Evolutionary conservation across 2,329 filamentous ascomycete species (phyloP), one percentile per base, ranked within the genome.

Genomic region (Thelonectria blattea): DNA sequence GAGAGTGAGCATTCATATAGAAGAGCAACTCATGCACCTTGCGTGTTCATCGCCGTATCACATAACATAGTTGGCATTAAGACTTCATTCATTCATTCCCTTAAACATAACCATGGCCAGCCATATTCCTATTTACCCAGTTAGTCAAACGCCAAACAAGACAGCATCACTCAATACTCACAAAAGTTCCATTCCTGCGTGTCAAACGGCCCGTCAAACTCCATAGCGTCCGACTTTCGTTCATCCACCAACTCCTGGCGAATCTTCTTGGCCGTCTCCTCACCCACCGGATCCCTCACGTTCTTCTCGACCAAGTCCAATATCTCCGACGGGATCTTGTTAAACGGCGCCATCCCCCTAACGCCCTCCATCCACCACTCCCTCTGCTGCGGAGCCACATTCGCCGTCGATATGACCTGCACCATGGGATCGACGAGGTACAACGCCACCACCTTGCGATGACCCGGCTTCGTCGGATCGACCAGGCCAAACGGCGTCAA

Each of bases 381-480:
- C 11, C 61, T 60, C 65, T 77, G 78, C 69, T 81, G 78, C 3
- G 78, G 78, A n/a, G 78, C 76, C 12, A 80, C 75, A 37, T 79
- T 80, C 34, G 75, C 73, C 11, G 79, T 80, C 1, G 74, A 76
- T 58, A 78, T 71, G 74, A 81, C 57, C 2, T 78, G 80, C 1
- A 76, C 65, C 22, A 79, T 67, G 0, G 87, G 87, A 66, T 89
- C 85, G 2, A 89, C 81, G 2, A 89, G 78, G 68, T 84, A 89
- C 6, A 89, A 74, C 0, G 83, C 84, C 2, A 89, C 73, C 50
- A 88, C 83, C 69, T 85, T 84, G n/a, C 85, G 78, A 65, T 88
- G 83, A 2, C 87, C 87, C 0, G 83, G 79, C 20, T 75, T 79
- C 0, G 81, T 79, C 2, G 70, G 71, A 65, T 90, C 86, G 0